Evolutionary conservation across 768 basidiomycete species (phyloP).

Genomic region (Phaeolepiota aurea): DNA sequence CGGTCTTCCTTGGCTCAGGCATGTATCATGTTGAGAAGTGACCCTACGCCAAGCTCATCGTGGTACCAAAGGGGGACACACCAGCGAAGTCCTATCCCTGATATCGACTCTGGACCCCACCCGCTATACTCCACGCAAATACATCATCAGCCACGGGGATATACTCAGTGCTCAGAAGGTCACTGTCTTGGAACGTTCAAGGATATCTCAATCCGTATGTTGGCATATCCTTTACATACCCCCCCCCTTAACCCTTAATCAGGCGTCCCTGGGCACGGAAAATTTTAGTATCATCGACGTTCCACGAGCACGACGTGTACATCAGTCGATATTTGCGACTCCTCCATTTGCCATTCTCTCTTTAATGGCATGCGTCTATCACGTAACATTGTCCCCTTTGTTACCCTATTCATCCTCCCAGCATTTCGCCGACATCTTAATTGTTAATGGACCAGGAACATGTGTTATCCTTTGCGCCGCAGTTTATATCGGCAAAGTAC

Average conservation of each 20-base stretch:
- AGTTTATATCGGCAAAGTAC: slow-evolving; percentile 63
- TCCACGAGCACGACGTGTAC: slow-evolving; percentile 83
- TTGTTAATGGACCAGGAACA: slow-evolving; percentile 95
- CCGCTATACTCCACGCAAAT: slow-evolving; percentile 71
- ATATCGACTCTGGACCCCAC: slow-evolving; percentile 64
- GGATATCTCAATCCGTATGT: not conserved
- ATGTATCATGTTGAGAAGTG: slow-evolving; percentile 13
- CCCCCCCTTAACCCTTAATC: too few species aligned
- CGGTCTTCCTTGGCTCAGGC: slow-evolving; percentile 94
- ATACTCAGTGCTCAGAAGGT: slow-evolving; percentile 69
- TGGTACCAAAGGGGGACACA: slow-evolving; percentile 93
- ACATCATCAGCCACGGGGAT: slow-evolving; percentile 81
- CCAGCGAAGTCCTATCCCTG: slow-evolving; percentile 74
- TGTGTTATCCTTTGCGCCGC: slow-evolving; percentile 74
- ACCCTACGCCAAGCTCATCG: not conserved
- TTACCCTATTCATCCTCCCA: slow-evolving; percentile 15
- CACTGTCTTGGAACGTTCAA: slow-evolving; percentile 47
- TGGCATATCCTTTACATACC: too few species aligned
- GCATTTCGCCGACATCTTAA: slow-evolving; percentile 60
- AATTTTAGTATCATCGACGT: slow-evolving; percentile 53
- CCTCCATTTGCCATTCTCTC: slow-evolving; percentile 58
- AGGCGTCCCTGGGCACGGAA: too few species aligned
- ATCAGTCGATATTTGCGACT: slow-evolving; percentile 68
- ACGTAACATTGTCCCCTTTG: slow-evolving; percentile 48
- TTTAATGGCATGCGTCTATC: slow-evolving; percentile 50